phyloP scores from a whole-genome alignment of 176 grass and related monocot species.

The Rhynchospora tenuis region DNA sequence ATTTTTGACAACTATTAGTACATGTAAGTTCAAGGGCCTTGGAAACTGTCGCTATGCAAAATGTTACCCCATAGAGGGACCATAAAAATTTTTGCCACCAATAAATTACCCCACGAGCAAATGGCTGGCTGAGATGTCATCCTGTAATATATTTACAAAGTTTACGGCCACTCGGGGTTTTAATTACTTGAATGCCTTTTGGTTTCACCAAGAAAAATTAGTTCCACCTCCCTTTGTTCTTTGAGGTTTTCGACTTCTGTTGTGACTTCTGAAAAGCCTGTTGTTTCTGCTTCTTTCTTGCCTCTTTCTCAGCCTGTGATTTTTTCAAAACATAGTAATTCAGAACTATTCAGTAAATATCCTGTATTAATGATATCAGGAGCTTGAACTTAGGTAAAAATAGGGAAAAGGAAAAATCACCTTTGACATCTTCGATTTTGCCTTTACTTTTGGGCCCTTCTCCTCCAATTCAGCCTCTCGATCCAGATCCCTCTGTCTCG shows the following conservation, averaged over 20 bases:
- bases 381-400: neutral
- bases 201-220: slow-evolving; percentile 14
- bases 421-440: slow-evolving; percentile 99
- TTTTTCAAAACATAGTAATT: neutral
- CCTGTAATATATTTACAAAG: slow-evolving; percentile 24
- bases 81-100: neutral
- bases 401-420: slow-evolving; percentile 23
- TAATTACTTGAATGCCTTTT: neutral
- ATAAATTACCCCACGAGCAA: neutral
- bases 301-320: slow-evolving; percentile 73
- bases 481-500: slow-evolving; percentile 76
- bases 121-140: neutral
- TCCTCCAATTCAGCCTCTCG: slow-evolving; percentile 85
- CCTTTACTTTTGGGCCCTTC: slow-evolving; percentile 81
- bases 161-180: neutral
- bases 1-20: slow-evolving; percentile 1
- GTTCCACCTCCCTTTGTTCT: slow-evolving; percentile 82
- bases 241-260: slow-evolving; percentile 66
- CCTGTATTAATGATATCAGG: neutral
- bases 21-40: neutral
- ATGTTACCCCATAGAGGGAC: neutral
- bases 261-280: slow-evolving; percentile 88
- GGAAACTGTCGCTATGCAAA: neutral
- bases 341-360: neutral
- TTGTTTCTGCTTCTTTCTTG: slow-evolving; percentile 86